Conservation (phyloP, 371 early-diverging fungal species). For the Mortierella sp. region DNA sequence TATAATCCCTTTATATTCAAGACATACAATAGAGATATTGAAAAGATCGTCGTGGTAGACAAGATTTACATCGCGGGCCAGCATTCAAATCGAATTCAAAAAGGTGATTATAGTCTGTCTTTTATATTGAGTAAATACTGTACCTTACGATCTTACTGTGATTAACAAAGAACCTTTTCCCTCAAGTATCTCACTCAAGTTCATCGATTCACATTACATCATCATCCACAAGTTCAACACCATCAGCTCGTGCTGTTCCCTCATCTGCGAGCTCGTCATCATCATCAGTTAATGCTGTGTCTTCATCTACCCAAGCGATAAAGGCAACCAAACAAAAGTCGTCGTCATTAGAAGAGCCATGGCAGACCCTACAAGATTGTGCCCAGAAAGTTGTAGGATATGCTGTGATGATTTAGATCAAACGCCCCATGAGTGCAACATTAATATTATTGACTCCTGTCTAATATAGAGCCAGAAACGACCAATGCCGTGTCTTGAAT, state of each 20-base stretch:
- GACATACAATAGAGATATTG: slow-evolving; percentile 7
- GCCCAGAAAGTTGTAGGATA: no score
- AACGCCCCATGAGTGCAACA: no score
- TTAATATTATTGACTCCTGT: no score
- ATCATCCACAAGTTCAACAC: slow-evolving; percentile 3
- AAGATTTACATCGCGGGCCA: slow-evolving; percentile 12
- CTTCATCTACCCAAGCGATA: no score
- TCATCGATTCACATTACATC: slow-evolving; percentile 8
- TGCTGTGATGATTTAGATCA: no score
- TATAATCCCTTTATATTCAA: not conserved
- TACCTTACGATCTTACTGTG: not conserved
- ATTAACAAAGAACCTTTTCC: slow-evolving; percentile 2
- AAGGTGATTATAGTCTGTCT: slow-evolving; percentile 3
- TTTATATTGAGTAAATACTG: not conserved
- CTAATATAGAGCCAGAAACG: no score
- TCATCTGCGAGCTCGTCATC: slow-evolving; percentile 9
- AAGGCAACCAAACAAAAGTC: no score
- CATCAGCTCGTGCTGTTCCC: slow-evolving; percentile 6
- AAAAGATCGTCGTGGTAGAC: slow-evolving; percentile 18
- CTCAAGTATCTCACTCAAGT: slow-evolving; percentile 9
- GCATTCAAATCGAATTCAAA: slow-evolving; percentile 19
- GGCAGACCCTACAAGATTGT: no score
- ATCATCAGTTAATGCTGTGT: no score
- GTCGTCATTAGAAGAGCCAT: no score
- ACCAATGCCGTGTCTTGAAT: no score